These are phyloP conservation scores for Myriosclerotinia duriaeana DNA, from an alignment of 2,329 filamentous ascomycete species.

Conservation along the genomic window DNA sequence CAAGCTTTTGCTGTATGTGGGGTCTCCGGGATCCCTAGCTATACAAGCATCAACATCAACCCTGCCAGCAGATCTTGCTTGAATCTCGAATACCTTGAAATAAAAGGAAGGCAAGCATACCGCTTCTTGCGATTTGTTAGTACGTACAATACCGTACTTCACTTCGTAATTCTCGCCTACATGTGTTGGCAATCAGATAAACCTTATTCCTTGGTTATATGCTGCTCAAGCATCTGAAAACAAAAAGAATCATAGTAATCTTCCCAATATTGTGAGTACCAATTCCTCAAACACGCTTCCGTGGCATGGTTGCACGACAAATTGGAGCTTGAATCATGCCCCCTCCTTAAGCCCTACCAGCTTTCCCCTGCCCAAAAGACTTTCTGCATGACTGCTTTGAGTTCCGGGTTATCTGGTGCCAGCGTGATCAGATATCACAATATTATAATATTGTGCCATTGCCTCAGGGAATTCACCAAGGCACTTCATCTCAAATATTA, in stretches of 20 bases:
- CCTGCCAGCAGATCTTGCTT: conserved; percentile 25
- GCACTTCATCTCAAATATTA: neutral
- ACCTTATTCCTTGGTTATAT: conserved; percentile 23
- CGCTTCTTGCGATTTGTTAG: conserved; percentile 11
- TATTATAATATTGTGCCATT: conserved; percentile 22
- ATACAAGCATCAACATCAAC: conserved; percentile 22
- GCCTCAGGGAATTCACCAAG: neutral
- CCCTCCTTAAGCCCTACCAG: conserved; percentile 21
- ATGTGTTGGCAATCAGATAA: conserved; percentile 21
- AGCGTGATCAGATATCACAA: conserved; percentile 9
- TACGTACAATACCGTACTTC: neutral
- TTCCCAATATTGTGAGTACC: conserved; percentile 19
- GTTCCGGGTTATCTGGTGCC: conserved; percentile 25
- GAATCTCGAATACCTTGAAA: conserved; percentile 23
- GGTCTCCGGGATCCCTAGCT: conserved; percentile 13
- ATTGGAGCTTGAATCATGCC: conserved; percentile 19
- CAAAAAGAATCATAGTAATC: conserved; percentile 13
- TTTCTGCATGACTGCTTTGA: conserved; percentile 23
- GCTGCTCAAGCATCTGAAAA: conserved; percentile 16
- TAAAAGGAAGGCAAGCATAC: conserved; percentile 22
- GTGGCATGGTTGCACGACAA: conserved; percentile 7
- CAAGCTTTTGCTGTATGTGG: conserved; percentile 18
- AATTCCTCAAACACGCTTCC: conserved; percentile 11
- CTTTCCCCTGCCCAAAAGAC: conserved; percentile 19
- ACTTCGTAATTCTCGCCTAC: conserved; percentile 3